Base-by-base conservation (phyloP, 73 alveolate genomes). In the Blepharisma stoltei region DNA sequence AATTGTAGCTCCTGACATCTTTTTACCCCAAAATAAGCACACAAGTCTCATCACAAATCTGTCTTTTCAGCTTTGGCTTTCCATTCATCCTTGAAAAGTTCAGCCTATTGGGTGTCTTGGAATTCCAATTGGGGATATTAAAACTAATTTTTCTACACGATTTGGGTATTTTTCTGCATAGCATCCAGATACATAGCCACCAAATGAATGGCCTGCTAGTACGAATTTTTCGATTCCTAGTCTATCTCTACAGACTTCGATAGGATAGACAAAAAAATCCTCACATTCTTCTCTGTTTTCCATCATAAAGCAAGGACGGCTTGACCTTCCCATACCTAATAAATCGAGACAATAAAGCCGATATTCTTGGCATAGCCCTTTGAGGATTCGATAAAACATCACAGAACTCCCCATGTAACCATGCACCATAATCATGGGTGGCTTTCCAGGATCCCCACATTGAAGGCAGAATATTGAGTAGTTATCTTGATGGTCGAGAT, bases 161-260 rank as follows among this genome's bases (percentile, higher is more conserved):
- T 90, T 66, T 0, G 95, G 95, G 65, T 84, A 88, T 50, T 79
- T 77, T 1, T 82, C 54, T 27, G 93, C 91, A 78, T 88, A 90
- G 48, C 66, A 47, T 6, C 83, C 78, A 1, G 88, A 80, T 23
- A 90, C 78, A 78, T 84, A 90, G 20, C 95, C 97, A 60, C 97
- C 97, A 49, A 90, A 71, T 6, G 92, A 81, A 71, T 90, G 97
- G 38, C 95, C 97, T 47, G 90, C 82, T 32, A 90, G 80, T 43
- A 75, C 45, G 53, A 90, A 78, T 32, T 80, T 54, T 68, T 90
- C 83, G 55, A 79, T 67, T 37, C 81, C 82, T 52, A 80, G 84
- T 8, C 81, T 18, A 2, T 68, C 67, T 44, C 93, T 66, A 82
- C 85, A 83, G 37, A 78, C 86, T 68, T 90, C 97, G 11, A 90